Evolutionary conservation across 805 yeast species (phyloP), one percentile per base, ranked within the genome.

Genomic region (Candida yuanshanica): DNA sequence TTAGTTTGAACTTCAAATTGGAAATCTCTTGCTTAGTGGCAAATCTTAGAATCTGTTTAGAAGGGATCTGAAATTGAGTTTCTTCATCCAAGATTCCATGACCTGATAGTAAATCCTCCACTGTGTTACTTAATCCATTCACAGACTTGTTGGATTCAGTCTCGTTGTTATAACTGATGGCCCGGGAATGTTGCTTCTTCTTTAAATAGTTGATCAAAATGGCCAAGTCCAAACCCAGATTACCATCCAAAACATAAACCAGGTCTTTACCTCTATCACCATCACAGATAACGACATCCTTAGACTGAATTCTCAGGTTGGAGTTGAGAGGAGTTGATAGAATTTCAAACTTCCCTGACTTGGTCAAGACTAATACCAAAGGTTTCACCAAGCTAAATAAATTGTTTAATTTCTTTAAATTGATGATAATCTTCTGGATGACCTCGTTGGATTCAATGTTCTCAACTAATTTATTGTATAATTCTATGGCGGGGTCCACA

Each of bases 221-320:
- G 2, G 91, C 91, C 58, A 80, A 66, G 44, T 81, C 75, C 42
- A 82, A 68, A 34, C 70, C 73, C 23, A 83, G 72, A 33, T 69
- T 59, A 1, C 91, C 87, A 46, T 81, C 83, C 22, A 83, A 63
- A 34, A 84, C 77, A 74, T 79, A 74, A 9, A 81, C 91, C 47
- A 85, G 60, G 59, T 85, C 95, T 52, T 82, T 82, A 22, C 95
- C 95, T 46, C 93, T 69, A 58, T 85, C 95, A 41, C 93, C 95
- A 62, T 85, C 93, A 42, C 83, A 82, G 16, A 84, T 78, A 9
- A 83, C 84, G 54, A 84, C 68, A 60, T 85, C 93, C 42, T 75
- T 69, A 35, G 75, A 68, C 46, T 69, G 72, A 45, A 84, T 64
- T 37, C 62, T 62, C 37, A 84, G 65, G 52, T 82, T 83, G 12